These are phyloP conservation scores for Phytophthora citricola DNA, from an alignment of 352 stramenopile genomes.

Conservation along the genomic window DNA sequence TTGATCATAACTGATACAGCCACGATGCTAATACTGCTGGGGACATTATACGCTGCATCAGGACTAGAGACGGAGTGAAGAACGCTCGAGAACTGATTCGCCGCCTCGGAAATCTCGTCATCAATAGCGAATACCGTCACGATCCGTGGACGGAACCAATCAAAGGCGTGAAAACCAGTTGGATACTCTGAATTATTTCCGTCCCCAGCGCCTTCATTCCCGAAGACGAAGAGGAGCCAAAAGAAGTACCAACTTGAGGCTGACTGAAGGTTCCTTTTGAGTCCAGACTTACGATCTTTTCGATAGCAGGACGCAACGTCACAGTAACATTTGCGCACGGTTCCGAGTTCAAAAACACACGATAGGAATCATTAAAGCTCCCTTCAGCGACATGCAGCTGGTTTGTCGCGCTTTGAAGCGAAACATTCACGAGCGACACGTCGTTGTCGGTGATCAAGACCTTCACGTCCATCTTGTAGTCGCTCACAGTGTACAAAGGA, in stretches of 20 bases:
- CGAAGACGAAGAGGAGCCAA: conserved; percentile 27
- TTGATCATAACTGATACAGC: conserved; percentile 61
- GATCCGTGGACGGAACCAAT: conserved; percentile 54
- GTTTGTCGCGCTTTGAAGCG: conserved; percentile 34
- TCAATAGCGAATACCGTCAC: conserved; percentile 70
- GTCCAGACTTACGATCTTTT: conserved; percentile 50
- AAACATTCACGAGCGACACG: conserved; percentile 67
- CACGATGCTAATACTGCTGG: conserved; percentile 51
- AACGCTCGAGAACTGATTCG: conserved; percentile 67
- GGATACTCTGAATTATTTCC: conserved; percentile 29
- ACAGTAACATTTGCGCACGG: conserved; percentile 70
- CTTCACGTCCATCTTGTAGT: conserved; percentile 45
- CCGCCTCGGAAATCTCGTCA: conserved; percentile 61
- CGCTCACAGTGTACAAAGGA: conserved; percentile 42
- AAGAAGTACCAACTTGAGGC: conserved; percentile 42
- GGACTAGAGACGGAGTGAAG: conserved; percentile 48
- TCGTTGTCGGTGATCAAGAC: conserved; percentile 75
- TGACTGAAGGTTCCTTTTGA: conserved; percentile 25
- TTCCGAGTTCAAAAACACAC: conserved; percentile 61
- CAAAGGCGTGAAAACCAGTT: conserved; percentile 69
- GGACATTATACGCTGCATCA: conserved; percentile 72
- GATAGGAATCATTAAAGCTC: conserved; percentile 84
- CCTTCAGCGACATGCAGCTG: conserved; percentile 72
- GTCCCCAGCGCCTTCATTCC: conserved; percentile 15
- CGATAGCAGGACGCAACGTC: conserved; percentile 42